Conservation (phyloP, 768 basidiomycete species). For the Suillus hirtellus region DNA sequence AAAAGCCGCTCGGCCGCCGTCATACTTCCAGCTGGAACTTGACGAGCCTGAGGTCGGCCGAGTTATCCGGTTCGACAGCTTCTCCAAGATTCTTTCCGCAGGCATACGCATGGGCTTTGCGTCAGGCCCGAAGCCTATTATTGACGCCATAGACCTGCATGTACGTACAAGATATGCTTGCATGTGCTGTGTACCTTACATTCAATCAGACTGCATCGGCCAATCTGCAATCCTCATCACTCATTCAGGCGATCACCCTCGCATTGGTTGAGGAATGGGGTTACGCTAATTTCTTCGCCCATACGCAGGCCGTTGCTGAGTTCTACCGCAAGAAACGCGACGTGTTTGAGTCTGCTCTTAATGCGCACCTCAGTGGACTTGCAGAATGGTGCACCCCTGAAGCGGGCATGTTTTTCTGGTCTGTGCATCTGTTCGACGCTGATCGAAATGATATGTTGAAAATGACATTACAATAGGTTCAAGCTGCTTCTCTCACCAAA, state of each 20-base stretch:
- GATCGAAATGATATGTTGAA: conserved; percentile 19
- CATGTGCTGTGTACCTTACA: conserved; percentile 14
- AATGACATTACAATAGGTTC: conserved; percentile 50
- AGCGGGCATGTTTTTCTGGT: conserved; percentile 92
- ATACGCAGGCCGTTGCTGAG: conserved; percentile 65
- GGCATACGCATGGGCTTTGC: conserved; percentile 83
- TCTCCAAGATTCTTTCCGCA: conserved; percentile 79
- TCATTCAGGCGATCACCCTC: conserved; percentile 62
- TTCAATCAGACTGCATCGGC: conserved; percentile 57
- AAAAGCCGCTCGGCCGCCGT: conserved; percentile 57
- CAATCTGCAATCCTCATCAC: conserved; percentile 65
- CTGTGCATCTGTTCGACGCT: conserved; percentile 25
- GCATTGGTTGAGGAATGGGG: conserved; percentile 72
- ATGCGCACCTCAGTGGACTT: conserved; percentile 73
- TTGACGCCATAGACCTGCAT: conserved; percentile 70
- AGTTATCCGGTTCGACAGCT: conserved; percentile 86
- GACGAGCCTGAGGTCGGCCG: conserved; percentile 68
- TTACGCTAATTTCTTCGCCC: conserved; percentile 68
- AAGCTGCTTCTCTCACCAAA: conserved; percentile 52
- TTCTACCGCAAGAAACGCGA: conserved; percentile 78
- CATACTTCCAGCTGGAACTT: conserved; percentile 81
- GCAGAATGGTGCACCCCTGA: conserved; percentile 73
- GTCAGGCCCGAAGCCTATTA: conserved; percentile 67
- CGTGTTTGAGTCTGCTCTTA: conserved; percentile 74
- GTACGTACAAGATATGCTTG: conserved; percentile 41